phyloP scores from a whole-genome alignment of 225 moss, liverwort and hornwort genomes.

The Thuidium tamariscinum region DNA sequence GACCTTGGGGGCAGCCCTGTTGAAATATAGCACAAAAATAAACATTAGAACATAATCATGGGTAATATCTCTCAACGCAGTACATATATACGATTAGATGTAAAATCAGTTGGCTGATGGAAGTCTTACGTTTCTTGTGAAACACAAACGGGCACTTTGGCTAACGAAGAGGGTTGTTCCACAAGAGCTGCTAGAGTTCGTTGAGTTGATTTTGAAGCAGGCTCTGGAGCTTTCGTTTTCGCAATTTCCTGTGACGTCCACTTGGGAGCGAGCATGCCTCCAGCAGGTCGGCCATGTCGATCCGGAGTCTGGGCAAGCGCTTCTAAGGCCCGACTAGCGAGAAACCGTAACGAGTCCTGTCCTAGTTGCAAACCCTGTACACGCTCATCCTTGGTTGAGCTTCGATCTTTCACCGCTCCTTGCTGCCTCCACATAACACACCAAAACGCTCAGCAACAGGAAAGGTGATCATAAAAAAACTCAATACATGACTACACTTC shows the following conservation, averaged over 20 bases:
- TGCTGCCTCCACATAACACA: slow-evolving; percentile 3
- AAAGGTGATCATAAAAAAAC: neutral
- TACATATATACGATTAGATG: neutral
- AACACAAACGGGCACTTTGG: neutral
- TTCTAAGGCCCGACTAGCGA: slow-evolving; percentile 24
- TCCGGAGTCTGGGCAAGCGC: slow-evolving; percentile 33
- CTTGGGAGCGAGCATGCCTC: slow-evolving; percentile 24
- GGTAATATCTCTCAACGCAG: neutral
- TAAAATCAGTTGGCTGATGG: neutral
- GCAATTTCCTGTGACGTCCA: neutral
- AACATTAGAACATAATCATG: neutral
- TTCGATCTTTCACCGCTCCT: neutral
- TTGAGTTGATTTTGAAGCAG: neutral
- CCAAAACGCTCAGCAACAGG: neutral
- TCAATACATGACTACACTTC: neutral
- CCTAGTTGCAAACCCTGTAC: neutral
- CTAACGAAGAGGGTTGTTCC: neutral
- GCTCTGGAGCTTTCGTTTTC: neutral
- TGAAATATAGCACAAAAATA: neutral
- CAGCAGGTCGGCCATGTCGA: neutral
- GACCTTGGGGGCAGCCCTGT: slow-evolving; percentile 9
- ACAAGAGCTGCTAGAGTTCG: neutral
- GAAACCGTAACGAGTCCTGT: neutral
- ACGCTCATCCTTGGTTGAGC: neutral
- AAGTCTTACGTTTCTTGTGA: slow-evolving; percentile 5